Base-by-base conservation (phyloP, 768 basidiomycete species). In the Lentinula guzmanii region DNA sequence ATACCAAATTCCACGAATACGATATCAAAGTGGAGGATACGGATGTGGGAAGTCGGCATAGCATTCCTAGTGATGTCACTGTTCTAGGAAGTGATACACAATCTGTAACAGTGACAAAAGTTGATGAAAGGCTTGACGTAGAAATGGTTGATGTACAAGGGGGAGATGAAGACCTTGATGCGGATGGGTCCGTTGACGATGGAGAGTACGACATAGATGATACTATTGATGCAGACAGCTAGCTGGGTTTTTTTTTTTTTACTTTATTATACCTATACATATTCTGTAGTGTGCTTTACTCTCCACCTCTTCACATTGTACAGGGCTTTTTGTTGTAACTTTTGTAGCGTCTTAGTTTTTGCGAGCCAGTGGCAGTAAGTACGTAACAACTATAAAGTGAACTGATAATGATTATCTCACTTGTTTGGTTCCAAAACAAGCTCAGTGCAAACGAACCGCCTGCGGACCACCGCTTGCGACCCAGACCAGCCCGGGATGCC, bases 11-110 rank as follows among this genome's bases (percentile, higher is more conserved):
- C 18, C 24, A n/a, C 52, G 41, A 28, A 16, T 16, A 21, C 24
- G 41, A 61, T 33, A 33, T 61, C 15, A 50, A 55, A 43, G 41
- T 37, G 33, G 54, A 54, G 46, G 54, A 61, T 34, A 77, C 34
- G 77, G 42, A 58, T 18, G 69, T 79, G 50, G 84, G 81, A 53
- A 82, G 81, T 64, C 75, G 76, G 62, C 82, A 81, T 66, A 86
- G 85, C 64, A 74, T 78, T 61, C 81, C 82, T 34, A 85, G 81
- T 66, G 87, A 87, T 63, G 82, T 82, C 58, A 86, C 82, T 8
- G 74, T 85, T 45, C 76, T 76, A 51, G 77, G 73, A 15, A 63
- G 68, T 11, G 76, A 79, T 41, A 69, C 64, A 6, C 66, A 67
- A 4, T 66, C 68, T 31, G 68, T 65, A 15, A 67, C 64, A n/a